Conservation (phyloP, 1,284 basidiomycete species). For the Fomitopsis pinicola region DNA sequence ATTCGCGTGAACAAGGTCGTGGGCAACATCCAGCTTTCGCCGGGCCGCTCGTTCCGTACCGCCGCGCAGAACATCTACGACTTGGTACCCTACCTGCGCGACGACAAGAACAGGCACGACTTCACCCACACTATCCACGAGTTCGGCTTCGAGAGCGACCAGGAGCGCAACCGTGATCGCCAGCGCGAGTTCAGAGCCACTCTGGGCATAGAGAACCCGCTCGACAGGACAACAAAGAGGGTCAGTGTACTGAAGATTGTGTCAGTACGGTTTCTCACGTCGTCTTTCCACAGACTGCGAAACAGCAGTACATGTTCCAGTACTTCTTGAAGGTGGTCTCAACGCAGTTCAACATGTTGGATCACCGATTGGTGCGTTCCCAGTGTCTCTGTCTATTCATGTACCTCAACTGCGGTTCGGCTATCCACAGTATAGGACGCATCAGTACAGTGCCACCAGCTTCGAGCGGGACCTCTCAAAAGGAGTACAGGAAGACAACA, state of each 20-base stretch:
- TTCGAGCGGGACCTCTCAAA: slow-evolving; percentile 88
- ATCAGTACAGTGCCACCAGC: slow-evolving; percentile 93
- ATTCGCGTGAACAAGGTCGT: slow-evolving; percentile 97
- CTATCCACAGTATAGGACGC: slow-evolving; percentile 58
- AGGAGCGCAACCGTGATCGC: slow-evolving; percentile 69
- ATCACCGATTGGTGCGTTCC: slow-evolving; percentile 59
- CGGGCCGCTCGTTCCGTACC: slow-evolving; percentile 90
- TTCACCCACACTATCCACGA: slow-evolving; percentile 90
- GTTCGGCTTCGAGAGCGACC: slow-evolving; percentile 82
- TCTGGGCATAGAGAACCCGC: slow-evolving; percentile 79
- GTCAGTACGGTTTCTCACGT: not conserved
- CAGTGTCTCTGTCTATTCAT: not conserved
- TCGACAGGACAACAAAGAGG: slow-evolving; percentile 68
- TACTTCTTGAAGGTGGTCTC: slow-evolving; percentile 98
- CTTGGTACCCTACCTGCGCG: slow-evolving; percentile 91
- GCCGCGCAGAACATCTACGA: slow-evolving; percentile 85
- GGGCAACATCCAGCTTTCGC: slow-evolving; percentile 86
- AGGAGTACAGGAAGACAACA: slow-evolving; percentile 56
- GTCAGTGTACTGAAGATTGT: slow-evolving; percentile 34
- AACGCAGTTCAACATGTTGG: slow-evolving; percentile 83
- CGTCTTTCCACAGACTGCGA: slow-evolving; percentile 43
- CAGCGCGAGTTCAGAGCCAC: slow-evolving; percentile 68
- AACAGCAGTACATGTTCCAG: slow-evolving; percentile 88
- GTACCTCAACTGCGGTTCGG: not conserved
- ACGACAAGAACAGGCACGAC: slow-evolving; percentile 86